Conservation (phyloP, 495 filamentous ascomycete genomes). For the Penicillium angulare region DNA sequence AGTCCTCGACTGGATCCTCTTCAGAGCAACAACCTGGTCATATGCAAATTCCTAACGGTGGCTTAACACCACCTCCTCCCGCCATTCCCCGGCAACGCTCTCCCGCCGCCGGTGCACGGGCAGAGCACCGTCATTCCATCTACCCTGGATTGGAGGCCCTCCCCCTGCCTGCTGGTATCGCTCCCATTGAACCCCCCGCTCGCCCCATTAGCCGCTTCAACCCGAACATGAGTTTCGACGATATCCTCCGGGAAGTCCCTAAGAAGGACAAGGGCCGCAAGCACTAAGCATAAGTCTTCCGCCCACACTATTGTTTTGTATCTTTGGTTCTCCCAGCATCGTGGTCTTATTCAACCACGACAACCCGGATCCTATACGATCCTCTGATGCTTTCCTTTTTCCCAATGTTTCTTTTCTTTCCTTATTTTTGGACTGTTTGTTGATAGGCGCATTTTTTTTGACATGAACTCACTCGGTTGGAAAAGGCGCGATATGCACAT, state of each 20-base stretch:
- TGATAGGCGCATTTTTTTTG: constrained; percentile 35
- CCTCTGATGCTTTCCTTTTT: constrained; percentile 6
- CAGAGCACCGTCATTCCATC: constrained; percentile 44
- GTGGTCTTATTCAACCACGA: neutral
- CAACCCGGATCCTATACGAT: neutral
- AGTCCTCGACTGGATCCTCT: constrained; percentile 43
- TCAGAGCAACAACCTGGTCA: constrained; percentile 25
- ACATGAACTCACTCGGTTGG: constrained; percentile 25
- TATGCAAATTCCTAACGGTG: constrained; percentile 30
- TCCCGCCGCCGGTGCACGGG: constrained; percentile 29
- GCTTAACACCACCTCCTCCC: constrained; percentile 33
- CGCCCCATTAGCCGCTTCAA: constrained; percentile 44
- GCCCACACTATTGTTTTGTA: constrained; percentile 6
- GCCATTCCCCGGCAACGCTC: constrained; percentile 46
- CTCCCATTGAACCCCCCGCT: constrained; percentile 44
- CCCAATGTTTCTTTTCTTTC: constrained; percentile 9
- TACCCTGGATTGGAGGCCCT: constrained; percentile 51
- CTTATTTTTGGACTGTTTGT: constrained; percentile 16
- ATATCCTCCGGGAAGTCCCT: constrained; percentile 49
- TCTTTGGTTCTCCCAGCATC: neutral
- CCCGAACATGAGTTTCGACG: constrained; percentile 53
- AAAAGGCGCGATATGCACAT: constrained; percentile 28
- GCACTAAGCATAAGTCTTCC: constrained; percentile 24
- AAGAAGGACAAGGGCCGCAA: constrained; percentile 39
- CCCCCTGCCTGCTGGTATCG: constrained; percentile 50